A percentile compares a stretch with the other conserved stretches of the same genome.
These are phyloP conservation scores for Saturnispora zaruensis DNA, from an alignment of 805 yeast genomes.

Conservation along the genomic window DNA sequence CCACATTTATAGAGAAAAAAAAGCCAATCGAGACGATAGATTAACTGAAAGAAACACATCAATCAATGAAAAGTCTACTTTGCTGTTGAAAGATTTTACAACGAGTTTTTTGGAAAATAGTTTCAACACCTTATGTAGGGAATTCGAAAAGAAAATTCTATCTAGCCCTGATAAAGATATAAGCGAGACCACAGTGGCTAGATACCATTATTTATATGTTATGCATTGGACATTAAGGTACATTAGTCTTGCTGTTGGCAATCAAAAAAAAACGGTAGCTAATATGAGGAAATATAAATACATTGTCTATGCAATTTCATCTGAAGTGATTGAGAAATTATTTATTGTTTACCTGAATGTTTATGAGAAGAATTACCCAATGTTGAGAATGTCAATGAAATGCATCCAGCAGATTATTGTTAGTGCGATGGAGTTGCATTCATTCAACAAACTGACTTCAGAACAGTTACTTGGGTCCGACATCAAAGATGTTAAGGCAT, in stretches of 20 bases:
- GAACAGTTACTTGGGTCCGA: conserved; percentile 38
- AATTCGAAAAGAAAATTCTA: conserved; percentile 33
- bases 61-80: background rate
- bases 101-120: conserved; percentile 62
- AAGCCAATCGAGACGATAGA: conserved; percentile 14
- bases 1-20: conserved; percentile 50
- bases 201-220: conserved; percentile 47
- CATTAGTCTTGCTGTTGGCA: conserved; percentile 36
- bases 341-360: conserved; percentile 2
- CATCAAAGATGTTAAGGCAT: conserved; percentile 34
- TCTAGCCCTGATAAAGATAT: conserved; percentile 25
- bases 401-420: conserved; percentile 57
- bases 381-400: conserved; percentile 62
- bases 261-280: conserved; percentile 20
- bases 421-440: conserved; percentile 31
- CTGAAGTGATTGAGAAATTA: conserved; percentile 4
- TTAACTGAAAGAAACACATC: conserved; percentile 3
- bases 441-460: conserved; percentile 26
- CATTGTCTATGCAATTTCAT: conserved; percentile 4
- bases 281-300: conserved; percentile 3
- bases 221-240: conserved; percentile 71
- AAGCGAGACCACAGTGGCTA: conserved; percentile 12
- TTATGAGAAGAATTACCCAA: conserved; percentile 38
- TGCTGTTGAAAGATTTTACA: conserved; percentile 35
- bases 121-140: conserved; percentile 54